These are phyloP conservation scores for Coccomyxa sp. DNA, from an alignment of 139 green algal species.

Conservation along the genomic window DNA sequence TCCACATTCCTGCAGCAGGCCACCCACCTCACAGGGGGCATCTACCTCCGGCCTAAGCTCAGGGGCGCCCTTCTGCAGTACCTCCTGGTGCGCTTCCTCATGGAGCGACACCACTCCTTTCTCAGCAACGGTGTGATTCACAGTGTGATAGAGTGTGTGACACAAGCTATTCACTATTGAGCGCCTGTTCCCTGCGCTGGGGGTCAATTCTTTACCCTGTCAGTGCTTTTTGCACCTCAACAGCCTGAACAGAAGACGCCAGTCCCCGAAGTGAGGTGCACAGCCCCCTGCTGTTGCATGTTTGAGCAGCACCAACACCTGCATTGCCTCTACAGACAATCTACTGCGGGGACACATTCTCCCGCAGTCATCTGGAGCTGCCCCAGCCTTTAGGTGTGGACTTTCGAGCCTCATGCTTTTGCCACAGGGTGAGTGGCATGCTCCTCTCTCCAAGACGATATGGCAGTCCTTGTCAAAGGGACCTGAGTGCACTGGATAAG, in stretches of 20 bases:
- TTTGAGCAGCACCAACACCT: too few relatives aligned
- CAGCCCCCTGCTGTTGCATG: too few relatives aligned
- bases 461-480: too few relatives aligned
- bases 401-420: constrained; percentile 71
- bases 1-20: constrained; percentile 69
- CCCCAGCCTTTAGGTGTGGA: constrained; percentile 39
- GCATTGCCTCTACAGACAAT: constrained; percentile 15
- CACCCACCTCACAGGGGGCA: constrained; percentile 49
- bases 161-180: too few relatives aligned
- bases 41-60: constrained; percentile 43
- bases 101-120: too few relatives aligned
- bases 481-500: too few relatives aligned
- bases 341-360: constrained; percentile 29
- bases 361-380: constrained; percentile 34
- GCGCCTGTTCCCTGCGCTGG: too few relatives aligned
- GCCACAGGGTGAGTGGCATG: constrained; percentile 35
- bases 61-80: constrained; percentile 33
- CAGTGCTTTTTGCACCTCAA: too few relatives aligned
- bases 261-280: not conserved
- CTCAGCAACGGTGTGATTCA: too few relatives aligned
- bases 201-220: too few relatives aligned
- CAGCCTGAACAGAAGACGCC: too few relatives aligned
- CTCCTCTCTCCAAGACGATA: not conserved
- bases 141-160: too few relatives aligned
- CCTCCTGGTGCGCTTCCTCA: constrained; percentile 23